Base-by-base conservation (phyloP, 2,329 filamentous ascomycete genomes). In the Xylaria sp. region DNA sequence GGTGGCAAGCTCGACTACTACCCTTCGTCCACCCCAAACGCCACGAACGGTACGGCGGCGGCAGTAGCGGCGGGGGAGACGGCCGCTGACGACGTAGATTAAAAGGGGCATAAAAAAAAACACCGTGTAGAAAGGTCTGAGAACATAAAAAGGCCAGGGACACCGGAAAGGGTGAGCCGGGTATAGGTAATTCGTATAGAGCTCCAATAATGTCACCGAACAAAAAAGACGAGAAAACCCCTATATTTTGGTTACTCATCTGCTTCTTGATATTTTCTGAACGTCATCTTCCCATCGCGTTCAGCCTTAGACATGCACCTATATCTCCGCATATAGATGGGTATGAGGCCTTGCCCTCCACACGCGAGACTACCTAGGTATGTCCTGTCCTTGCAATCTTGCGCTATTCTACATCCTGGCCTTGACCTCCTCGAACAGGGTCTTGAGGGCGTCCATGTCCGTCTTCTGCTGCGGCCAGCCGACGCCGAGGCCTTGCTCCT, bases 391-490 rank as follows among this genome's bases (percentile, higher is more conserved):
- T 21, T 50, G 22, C 20, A 40, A 16, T 19, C 26, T 18, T n/a
- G 45, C 34, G 41, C 48, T 63, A n/a, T 42, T 37, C 73, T 79
- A 96, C 82, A 97, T 93, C 81, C 92, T 96, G 16, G 88, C 76
- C 83, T 95, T 95, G 69, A 99, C 80, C 50, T 96, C 90, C 72
- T 93, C 91, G 57, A 83, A 80, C 57, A 95, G 77, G 59, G 83
- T 84, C 80, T 92, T 90, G 66, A 99, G 77, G 70, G 87, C 83
- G 1, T 91, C 90, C 88, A 94, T 95, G 65, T 96, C 87, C 1
- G 83, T 82, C 57, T 78, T 73, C 74, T 90, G 82, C 60, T 86
- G 78, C 18, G 92, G 91, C 94, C 94, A 99, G 29, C 76, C 72
- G 63, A 97, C 81, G 4, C 82, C 85, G 47, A 99, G 78, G 6